Evolutionary conservation across 495 filamentous ascomycete genomes (phyloP), one percentile per base, ranked within the genome.

Genomic region (Poronia punctata): DNA sequence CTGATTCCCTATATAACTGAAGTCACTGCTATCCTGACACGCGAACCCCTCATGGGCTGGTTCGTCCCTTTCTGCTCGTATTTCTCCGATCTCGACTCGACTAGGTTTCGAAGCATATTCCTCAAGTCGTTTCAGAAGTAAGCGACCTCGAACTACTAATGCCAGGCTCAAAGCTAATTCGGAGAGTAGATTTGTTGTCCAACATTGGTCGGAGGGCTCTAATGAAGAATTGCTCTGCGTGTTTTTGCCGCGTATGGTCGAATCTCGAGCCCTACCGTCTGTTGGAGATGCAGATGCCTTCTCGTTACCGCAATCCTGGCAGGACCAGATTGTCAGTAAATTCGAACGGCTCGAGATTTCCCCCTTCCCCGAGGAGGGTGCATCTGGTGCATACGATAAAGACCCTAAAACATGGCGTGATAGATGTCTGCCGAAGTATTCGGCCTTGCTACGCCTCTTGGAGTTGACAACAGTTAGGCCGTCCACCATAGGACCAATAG

Each of bases 31-130:
- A 57, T 63, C n/a, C 67, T 90, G 43, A 77, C 77, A 5, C 74
- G 68, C 32, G 78, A 80, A 14, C 68, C 64, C 2, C 68, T 84
- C 36, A 75, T 79, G 43, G 56, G 57, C 36, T 75, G 78, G 64
- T 97, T 97, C 59, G 66, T 96, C 32, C 70, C 77, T 4, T 96
- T 95, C 54, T 96, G 84, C 57, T 79, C 80, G 10, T 81, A 85
- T 22, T 79, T 89, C 46, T 76, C 82, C 0, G 75, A 85, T 27
- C 65, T 88, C 40, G 79, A 84, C 29, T 53, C 70, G 7, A 83
- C 90, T 38, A 72, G 86, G 28, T 98, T 97, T 56, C 69, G 79
- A 29, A 75, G 75, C 36, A 68, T 95, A 8, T 64, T 93, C 8
- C 66, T 87, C 9, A 86, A 86, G 35, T 78, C 86, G 48, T 86